Evolutionary conservation across 176 grass and related monocot species (phyloP), one percentile per base, ranked within the genome.

Genomic region (Hyparrhenia diplandra): DNA sequence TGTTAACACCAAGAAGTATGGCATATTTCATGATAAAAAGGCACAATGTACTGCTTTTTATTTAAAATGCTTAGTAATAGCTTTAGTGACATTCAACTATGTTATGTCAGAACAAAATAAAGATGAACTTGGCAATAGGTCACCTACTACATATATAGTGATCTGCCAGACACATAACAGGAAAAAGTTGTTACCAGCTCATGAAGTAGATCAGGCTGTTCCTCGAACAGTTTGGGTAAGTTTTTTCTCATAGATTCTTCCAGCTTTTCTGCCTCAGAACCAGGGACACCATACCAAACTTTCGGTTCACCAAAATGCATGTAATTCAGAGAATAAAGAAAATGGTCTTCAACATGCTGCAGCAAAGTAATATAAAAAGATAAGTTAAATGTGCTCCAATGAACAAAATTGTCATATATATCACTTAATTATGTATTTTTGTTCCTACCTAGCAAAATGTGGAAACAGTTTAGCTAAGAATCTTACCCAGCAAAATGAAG

Each of bases 261-360:
- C 54, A 98, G 62, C 76, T 95, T 93, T 81, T 87, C 83, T 58
- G 96, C 90, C 73, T 93, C 84, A 70, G 43, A 59, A 77, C 92
- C 75, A 5, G 92, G 88, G 64, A 98, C 80, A 40, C 96, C 96
- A 82, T 98, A 98, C 96, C 96, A 98, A 68, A 98, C 71, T 93
- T 98, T 98, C 27, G 87, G 82, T 85, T 95, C 96, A 42, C 96
- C 96, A 80, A 95, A 98, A 89, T 98, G 96, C 96, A 98, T 95
- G 64, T 95, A 98, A 72, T 98, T 98, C 35, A 98, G 66, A 80
- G 96, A 98, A 81, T 98, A 98, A 70, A 98, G 87, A 83, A 93
- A 91, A 80, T 98, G 96, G 78, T 98, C 96, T 92, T 98, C 92
- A 35, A 98, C 96, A 77, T 98, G 96, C 96, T 98, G 87, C 78